phyloP scores from a whole-genome alignment of 257 asterid genomes.

The Solanum chiquidenum region DNA sequence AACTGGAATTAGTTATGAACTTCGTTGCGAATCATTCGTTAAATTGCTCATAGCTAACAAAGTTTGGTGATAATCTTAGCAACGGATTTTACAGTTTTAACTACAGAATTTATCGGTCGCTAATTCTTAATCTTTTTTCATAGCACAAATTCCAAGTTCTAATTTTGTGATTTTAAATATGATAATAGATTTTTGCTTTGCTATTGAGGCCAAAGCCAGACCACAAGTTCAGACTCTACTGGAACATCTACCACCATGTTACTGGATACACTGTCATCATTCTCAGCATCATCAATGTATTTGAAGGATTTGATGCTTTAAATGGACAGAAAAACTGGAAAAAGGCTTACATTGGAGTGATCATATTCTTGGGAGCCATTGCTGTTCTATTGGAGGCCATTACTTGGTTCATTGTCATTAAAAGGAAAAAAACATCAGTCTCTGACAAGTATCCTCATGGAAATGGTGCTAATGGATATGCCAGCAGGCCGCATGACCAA shows the following conservation, averaged over 20 bases:
- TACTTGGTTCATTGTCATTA: not conserved
- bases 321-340: conserved; percentile 3
- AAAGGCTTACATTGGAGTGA: conserved; percentile 6
- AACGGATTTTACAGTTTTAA: not conserved
- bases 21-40: not conserved
- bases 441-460: not conserved
- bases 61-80: not conserved
- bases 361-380: not conserved
- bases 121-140: not conserved
- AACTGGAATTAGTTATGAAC: not conserved
- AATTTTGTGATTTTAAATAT: not conserved
- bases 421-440: not conserved
- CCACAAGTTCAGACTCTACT: conserved; percentile 17
- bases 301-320: conserved; percentile 13
- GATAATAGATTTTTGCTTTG: conserved; percentile 7
- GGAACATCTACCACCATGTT: conserved; percentile 12
- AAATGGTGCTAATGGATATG: not conserved
- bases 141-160: not conserved
- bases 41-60: not conserved
- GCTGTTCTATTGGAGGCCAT: conserved; percentile 5
- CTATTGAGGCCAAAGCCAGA: conserved; percentile 14
- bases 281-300: conserved; percentile 17
- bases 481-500: not conserved
- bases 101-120: not conserved
- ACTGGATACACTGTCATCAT: conserved; percentile 9